Evolutionary conservation across 805 yeast genomes (phyloP).

Genomic region (Brettanomyces naardenensis): DNA sequence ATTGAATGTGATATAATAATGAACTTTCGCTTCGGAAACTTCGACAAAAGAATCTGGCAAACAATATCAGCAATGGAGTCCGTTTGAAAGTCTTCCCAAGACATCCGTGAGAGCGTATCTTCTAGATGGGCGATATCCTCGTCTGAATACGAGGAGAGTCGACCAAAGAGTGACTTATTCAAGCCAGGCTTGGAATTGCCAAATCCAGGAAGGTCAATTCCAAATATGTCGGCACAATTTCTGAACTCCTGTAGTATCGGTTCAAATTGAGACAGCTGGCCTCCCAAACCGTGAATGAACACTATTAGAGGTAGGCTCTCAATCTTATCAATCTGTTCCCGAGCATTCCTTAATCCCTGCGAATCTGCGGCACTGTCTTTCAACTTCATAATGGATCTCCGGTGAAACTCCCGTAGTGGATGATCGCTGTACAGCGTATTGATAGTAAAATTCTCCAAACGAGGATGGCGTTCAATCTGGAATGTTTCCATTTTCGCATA

Average conservation of each 20-base stretch:
- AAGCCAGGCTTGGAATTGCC: conserved; percentile 42
- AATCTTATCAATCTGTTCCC: conserved; percentile 27
- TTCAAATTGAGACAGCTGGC: conserved; percentile 81
- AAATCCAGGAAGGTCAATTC: conserved; percentile 85
- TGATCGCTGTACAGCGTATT: conserved; percentile 41
- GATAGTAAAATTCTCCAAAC: conserved; percentile 28
- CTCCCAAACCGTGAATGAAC: conserved; percentile 86
- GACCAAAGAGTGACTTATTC: conserved; percentile 7
- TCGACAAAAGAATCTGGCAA: conserved; percentile 28
- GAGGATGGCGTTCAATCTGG: conserved; percentile 21
- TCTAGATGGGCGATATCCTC: conserved; percentile 14
- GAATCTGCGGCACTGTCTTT: conserved; percentile 8
- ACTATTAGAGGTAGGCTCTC: conserved; percentile 51
- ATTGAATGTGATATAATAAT: conserved; percentile 47
- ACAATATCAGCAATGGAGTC: conserved; percentile 34
- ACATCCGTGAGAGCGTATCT: conserved; percentile 26
- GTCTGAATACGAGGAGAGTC: conserved; percentile 17
- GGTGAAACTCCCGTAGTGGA: conserved; percentile 34
- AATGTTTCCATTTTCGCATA: conserved; percentile 34
- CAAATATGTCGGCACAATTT: conserved; percentile 53
- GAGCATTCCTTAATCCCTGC: conserved; percentile 11
- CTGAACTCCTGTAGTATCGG: conserved; percentile 56
- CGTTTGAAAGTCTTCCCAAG: conserved; percentile 34
- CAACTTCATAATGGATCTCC: conserved; percentile 17
- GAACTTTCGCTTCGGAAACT: conserved; percentile 35